Base-by-base conservation (phyloP, 768 basidiomycete genomes). In the Pisolithus marmoratus region DNA sequence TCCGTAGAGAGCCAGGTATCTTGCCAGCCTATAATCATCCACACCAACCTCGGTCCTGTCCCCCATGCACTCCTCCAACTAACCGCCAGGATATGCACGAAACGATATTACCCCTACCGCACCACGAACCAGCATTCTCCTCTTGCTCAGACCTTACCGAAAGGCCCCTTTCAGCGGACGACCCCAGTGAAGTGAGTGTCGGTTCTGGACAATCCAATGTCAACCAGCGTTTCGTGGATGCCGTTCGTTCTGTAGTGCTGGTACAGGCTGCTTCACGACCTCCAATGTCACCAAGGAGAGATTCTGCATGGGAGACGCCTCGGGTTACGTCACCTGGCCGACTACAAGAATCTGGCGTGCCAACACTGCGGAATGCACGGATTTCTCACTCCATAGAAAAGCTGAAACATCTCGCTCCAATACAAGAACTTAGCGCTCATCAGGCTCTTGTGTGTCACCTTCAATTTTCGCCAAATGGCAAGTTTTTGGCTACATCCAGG, bases 401-500 rank as follows among this genome's bases (percentile, higher is more conserved):
- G 43, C 51, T 80, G 50, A 73, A 70, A 60, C 60, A 54, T 40
- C 56, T 80, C 53, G 62, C 62, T 41, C 61, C 67, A 37, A 72
- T 71, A 8, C 74, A 80, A 54, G 74, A 72, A 45, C 57, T 76
- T 46, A 68, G 63, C 20, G 72, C 73, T 19, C 79, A 80, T 49
- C 66, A 68, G 41, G 80, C 79, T 6, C 70, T 81, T 23, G 79
- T 80, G 19, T 63, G 78, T 44, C 77, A 80, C 56, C 60, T 80
- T 43, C 77, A 81, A 53, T 80, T 80, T 60, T 80, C 80, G 14
- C 80, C 79, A 5, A 74, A 78, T 55, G 79, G 79, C 36, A 70
- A 72, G 56, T 78, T 72, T 58, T 56, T 80, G 54, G 79, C 80
- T 3, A 80, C 80, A 2, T 79, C 80, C 29, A 79, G 78, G 70